phyloP scores from a whole-genome alignment of 2,329 filamentous ascomycete genomes.

The Stagonosporopsis rhizophila region DNA sequence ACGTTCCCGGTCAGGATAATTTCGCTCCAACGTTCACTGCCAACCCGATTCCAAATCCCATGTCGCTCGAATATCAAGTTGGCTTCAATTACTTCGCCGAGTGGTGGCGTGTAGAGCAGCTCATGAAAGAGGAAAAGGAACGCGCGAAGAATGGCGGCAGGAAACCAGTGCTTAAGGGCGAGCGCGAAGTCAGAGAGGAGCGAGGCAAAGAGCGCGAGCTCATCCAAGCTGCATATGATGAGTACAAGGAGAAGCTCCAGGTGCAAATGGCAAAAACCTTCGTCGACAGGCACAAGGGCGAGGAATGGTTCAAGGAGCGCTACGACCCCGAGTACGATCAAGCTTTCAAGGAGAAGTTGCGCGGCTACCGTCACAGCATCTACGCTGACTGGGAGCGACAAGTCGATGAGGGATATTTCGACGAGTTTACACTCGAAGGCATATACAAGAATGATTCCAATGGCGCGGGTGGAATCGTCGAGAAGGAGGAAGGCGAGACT shows the following conservation, averaged over 20 bases:
- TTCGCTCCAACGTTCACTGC: slow-evolving; percentile 59
- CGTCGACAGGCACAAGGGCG: slow-evolving; percentile 88
- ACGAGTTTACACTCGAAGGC: slow-evolving; percentile 92
- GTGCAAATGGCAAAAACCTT: slow-evolving; percentile 84
- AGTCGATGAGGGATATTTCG: slow-evolving; percentile 82
- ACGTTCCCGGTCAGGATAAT: slow-evolving; percentile 76
- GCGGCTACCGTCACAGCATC: slow-evolving; percentile 77
- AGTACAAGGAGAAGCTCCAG: slow-evolving; percentile 71
- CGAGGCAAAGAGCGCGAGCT: slow-evolving; percentile 79
- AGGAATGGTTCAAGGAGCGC: slow-evolving; percentile 97
- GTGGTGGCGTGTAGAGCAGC: slow-evolving; percentile 85
- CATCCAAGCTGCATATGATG: slow-evolving; percentile 74
- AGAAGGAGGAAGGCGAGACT: slow-evolving; percentile 95
- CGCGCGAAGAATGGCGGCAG: slow-evolving; percentile 72
- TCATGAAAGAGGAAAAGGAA: slow-evolving; percentile 82
- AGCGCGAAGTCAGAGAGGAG: slow-evolving; percentile 73
- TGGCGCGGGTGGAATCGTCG: slow-evolving; percentile 80
- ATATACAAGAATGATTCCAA: slow-evolving; percentile 94
- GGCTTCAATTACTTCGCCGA: slow-evolving; percentile 87
- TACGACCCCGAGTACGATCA: slow-evolving; percentile 86
- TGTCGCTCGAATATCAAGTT: slow-evolving; percentile 77
- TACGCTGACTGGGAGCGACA: slow-evolving; percentile 92
- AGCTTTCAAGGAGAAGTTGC: slow-evolving; percentile 75
- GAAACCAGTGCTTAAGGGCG: slow-evolving; percentile 68
- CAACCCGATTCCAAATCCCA: slow-evolving; percentile 76